Conservation (phyloP, 2,329 filamentous ascomycete genomes). For the Trichoderma pleuroti region DNA sequence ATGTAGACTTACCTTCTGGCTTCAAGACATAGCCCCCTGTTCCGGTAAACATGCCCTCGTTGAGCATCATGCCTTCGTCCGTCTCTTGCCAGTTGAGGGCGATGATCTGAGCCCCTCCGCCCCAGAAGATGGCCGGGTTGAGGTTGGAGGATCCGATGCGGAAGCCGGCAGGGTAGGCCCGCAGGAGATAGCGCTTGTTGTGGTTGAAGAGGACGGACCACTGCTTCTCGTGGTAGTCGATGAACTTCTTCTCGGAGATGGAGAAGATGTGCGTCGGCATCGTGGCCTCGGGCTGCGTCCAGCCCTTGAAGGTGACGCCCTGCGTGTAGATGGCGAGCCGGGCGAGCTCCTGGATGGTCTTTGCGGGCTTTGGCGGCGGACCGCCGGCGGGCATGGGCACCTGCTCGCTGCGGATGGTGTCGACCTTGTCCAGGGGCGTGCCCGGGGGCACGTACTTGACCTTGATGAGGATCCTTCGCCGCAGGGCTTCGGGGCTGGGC, state of each 20-base stretch:
- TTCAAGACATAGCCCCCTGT: conserved; percentile 85
- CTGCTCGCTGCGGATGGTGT: conserved; percentile 36
- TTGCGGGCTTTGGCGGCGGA: conserved; percentile 46
- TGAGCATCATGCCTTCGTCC: conserved; percentile 94
- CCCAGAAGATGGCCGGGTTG: conserved; percentile 81
- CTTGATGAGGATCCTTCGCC: conserved; percentile 78
- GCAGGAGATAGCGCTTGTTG: conserved; percentile 79
- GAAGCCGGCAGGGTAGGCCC: conserved; percentile 80
- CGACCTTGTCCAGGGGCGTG: conserved; percentile 30
- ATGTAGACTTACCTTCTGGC: conserved; percentile 54
- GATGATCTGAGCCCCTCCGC: conserved; percentile 83
- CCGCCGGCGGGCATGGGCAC: conserved; percentile 37
- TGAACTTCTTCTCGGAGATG: conserved; percentile 60
- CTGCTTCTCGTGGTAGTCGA: conserved; percentile 54
- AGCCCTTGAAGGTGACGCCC: conserved; percentile 76
- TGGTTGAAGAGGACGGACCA: conserved; percentile 65
- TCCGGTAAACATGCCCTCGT: conserved; percentile 84
- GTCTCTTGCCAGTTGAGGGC: conserved; percentile 92
- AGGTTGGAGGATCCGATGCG: conserved; percentile 82
- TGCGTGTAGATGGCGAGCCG: conserved; percentile 77
- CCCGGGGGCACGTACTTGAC: conserved; percentile 63
- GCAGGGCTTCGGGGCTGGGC: conserved; percentile 66
- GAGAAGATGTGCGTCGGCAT: conserved; percentile 70
- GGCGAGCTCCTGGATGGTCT: conserved; percentile 71
- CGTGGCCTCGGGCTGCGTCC: conserved; percentile 65